phyloP scores from a whole-genome alignment of 331 rosid genomes.

The Acacia pycnantha region DNA sequence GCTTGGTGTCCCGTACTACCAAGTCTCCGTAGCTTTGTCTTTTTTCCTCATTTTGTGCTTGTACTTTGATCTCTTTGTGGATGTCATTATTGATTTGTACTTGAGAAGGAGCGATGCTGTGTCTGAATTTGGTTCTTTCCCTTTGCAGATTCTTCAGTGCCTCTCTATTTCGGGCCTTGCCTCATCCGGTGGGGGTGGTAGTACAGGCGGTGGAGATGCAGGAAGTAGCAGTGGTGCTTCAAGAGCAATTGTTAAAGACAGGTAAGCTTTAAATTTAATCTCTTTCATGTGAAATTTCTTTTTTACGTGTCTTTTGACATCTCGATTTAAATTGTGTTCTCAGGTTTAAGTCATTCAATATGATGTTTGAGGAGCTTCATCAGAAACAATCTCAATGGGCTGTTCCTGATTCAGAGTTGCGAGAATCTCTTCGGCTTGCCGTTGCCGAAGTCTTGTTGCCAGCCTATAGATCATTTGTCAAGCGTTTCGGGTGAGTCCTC shows the following conservation, averaged over 20 bases:
- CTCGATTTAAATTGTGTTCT: constrained; percentile 12
- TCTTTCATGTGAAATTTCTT: not conserved
- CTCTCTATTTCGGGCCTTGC: constrained; percentile 83
- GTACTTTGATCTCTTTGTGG: constrained; percentile 7
- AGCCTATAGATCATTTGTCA: constrained; percentile 89
- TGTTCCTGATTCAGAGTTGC: constrained; percentile 90
- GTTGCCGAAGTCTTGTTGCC: constrained; percentile 98
- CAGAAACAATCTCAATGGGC: constrained; percentile 99
- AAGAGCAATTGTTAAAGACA: constrained; percentile 83
- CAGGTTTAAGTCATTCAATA: constrained; percentile 88
- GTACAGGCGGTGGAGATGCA: constrained; percentile 63
- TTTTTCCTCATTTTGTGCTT: not conserved
- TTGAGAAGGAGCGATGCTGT: constrained; percentile 3
- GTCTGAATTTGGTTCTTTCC: constrained; percentile 36
- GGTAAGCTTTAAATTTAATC: constrained; percentile 40
- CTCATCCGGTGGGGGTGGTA: constrained; percentile 89
- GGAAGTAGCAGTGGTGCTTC: constrained; percentile 90
- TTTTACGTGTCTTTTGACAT: constrained; percentile 10
- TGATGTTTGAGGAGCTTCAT: constrained; percentile 92
- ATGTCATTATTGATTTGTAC: not conserved
- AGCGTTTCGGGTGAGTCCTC: constrained; percentile 80
- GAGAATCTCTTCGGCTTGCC: constrained; percentile 93
- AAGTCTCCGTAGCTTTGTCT: not conserved
- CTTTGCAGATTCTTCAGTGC: constrained; percentile 81
- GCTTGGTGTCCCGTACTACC: too few species aligned